phyloP scores from a whole-genome alignment of 169 alveolate genomes.

The Babesia divergens region DNA sequence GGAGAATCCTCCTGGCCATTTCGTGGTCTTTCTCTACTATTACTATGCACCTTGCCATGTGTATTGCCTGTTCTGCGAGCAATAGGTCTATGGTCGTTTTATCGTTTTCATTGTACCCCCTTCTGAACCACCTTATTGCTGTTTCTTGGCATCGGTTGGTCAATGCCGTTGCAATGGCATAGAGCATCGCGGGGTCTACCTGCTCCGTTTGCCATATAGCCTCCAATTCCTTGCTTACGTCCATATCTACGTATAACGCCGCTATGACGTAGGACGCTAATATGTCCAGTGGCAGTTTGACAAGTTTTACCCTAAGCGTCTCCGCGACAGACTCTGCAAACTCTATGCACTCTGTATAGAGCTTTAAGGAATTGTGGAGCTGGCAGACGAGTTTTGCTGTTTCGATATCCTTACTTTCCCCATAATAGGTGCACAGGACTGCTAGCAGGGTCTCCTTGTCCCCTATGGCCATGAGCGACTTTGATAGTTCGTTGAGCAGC shows the following conservation, averaged over 20 bases:
- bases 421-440: slow-evolving; percentile 36
- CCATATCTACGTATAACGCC: slow-evolving; percentile 16
- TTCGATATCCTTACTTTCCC: slow-evolving; percentile 22
- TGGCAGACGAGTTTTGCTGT: slow-evolving; percentile 31
- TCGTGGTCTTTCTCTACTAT: slow-evolving; percentile 31
- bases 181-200: slow-evolving; percentile 1
- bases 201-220: slow-evolving; percentile 4
- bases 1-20: slow-evolving; percentile 8
- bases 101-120: slow-evolving; percentile 25
- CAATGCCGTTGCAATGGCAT: slow-evolving; percentile 19
- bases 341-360: slow-evolving; percentile 39
- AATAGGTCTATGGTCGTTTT: slow-evolving; percentile 1
- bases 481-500: slow-evolving; percentile 40
- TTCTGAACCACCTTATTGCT: slow-evolving; percentile 51
- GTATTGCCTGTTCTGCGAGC: slow-evolving; percentile 28
- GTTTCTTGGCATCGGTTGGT: slow-evolving; percentile 18
- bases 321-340: neutral
- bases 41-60: slow-evolving; percentile 38
- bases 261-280: slow-evolving; percentile 44
- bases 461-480: slow-evolving; percentile 39
- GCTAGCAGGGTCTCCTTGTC: slow-evolving; percentile 47
- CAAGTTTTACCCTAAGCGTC: neutral
- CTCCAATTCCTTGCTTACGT: slow-evolving; percentile 21
- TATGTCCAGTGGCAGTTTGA: slow-evolving; percentile 21
- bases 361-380: slow-evolving; percentile 5